Conservation (phyloP, 1,284 basidiomycete species). For the Ganoderma sp. region DNA sequence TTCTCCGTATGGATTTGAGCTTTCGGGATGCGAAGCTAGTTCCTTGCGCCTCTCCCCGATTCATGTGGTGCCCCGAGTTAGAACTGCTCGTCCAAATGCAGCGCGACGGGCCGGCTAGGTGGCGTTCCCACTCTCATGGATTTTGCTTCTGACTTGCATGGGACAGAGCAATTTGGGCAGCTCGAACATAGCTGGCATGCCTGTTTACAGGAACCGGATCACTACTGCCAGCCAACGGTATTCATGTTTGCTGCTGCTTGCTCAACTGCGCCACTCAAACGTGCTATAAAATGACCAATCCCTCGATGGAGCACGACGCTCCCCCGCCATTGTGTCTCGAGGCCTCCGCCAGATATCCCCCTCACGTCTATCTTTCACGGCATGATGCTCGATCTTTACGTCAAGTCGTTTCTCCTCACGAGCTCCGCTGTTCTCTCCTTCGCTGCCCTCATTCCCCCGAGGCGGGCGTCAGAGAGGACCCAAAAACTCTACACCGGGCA, state of each 20-base stretch:
- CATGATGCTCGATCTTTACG: conserved; percentile 4
- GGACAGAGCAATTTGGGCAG: background rate
- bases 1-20: background rate
- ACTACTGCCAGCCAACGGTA: background rate
- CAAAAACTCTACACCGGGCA: conserved; percentile 21
- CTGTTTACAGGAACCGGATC: background rate
- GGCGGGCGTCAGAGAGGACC: background rate
- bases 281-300: background rate
- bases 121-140: background rate
- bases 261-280: background rate
- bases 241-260: background rate
- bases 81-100: background rate
- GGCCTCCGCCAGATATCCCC: background rate
- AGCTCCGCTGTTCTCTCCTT: conserved; percentile 6
- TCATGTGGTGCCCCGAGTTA: background rate
- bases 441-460: background rate
- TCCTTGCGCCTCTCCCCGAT: background rate
- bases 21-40: background rate
- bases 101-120: background rate
- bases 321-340: background rate
- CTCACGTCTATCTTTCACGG: background rate
- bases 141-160: background rate
- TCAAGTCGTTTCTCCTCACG: conserved; percentile 4
- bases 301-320: background rate
- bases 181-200: background rate